A percentile compares a stretch with the other conserved stretches of the same genome.
phyloP scores from a whole-genome alignment of 129 eudicot genomes.

The Escallonia rubra region DNA sequence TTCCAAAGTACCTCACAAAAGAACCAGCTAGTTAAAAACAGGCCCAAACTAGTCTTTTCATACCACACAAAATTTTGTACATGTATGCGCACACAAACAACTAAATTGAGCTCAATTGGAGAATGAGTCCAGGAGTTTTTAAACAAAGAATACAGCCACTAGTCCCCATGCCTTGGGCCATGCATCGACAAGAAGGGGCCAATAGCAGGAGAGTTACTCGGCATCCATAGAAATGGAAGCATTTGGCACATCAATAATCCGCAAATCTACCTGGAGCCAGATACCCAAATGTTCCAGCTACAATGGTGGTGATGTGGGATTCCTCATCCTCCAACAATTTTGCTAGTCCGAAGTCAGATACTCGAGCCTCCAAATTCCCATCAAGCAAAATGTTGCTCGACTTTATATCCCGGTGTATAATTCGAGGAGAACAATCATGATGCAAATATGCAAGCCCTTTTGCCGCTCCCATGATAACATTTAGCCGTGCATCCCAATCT shows the following conservation, averaged over 20 bases:
- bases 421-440: conserved; percentile 98
- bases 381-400: conserved; percentile 98
- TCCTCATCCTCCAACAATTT: conserved; percentile 94
- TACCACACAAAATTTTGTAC: no score
- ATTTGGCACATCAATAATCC: background rate
- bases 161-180: background rate
- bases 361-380: conserved; percentile 95
- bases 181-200: background rate
- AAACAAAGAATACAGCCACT: background rate
- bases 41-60: no score
- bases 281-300: conserved; percentile 99
- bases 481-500: conserved; percentile 87
- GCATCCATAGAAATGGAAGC: background rate
- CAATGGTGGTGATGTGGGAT: conserved; percentile 98
- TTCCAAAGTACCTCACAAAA: no score
- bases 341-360: conserved; percentile 97
- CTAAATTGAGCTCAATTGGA: no score
- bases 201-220: background rate
- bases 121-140: no score
- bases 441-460: conserved; percentile 96
- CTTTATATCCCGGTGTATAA: conserved; percentile 94
- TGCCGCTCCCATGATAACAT: conserved; percentile 91
- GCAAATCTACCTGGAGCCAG: conserved; percentile 79
- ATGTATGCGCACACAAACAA: no score
- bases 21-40: no score